Evolutionary conservation across 805 yeast species (phyloP).

Genomic region (Maudiozyma bulderi): DNA sequence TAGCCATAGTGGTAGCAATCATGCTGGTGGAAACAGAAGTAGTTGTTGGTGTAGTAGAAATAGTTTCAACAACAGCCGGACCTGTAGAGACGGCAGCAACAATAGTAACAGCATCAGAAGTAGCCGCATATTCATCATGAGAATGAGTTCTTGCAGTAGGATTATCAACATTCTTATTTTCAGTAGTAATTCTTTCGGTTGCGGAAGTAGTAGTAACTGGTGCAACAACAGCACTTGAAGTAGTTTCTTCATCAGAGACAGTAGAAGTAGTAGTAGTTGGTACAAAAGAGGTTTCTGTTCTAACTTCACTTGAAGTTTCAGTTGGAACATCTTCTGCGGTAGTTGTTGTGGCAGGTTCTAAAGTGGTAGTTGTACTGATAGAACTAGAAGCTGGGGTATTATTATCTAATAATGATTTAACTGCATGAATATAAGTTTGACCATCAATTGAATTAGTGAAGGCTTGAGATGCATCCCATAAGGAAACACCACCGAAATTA

Average conservation of each 20-base stretch:
- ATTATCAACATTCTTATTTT: background rate
- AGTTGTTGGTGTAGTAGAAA: background rate
- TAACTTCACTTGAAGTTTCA: slow-evolving; percentile 2
- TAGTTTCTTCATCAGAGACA: background rate
- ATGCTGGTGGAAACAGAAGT: background rate
- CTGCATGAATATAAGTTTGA: slow-evolving; percentile 32
- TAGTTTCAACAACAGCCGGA: background rate
- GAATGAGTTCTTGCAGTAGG: background rate
- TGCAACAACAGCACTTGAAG: background rate
- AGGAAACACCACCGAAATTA: slow-evolving; percentile 75
- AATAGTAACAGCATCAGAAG: background rate
- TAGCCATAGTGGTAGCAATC: slow-evolving; percentile 2
- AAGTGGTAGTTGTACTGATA: slow-evolving; percentile 10
- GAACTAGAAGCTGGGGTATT: slow-evolving; percentile 5
- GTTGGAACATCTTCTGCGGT: slow-evolving; percentile 8
- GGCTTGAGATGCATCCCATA: slow-evolving; percentile 88
- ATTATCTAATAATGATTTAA: slow-evolving; percentile 35
- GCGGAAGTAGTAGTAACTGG: slow-evolving; percentile 3
- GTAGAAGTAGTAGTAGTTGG: background rate
- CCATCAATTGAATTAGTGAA: slow-evolving; percentile 39
- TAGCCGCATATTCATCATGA: background rate
- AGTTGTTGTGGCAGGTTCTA: slow-evolving; percentile 9
- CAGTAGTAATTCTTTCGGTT: slow-evolving; percentile 2
- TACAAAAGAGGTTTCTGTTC: slow-evolving; percentile 2
- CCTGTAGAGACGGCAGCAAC: background rate